Conservation (phyloP, 306 rosid species). For the Comarum palustre region DNA sequence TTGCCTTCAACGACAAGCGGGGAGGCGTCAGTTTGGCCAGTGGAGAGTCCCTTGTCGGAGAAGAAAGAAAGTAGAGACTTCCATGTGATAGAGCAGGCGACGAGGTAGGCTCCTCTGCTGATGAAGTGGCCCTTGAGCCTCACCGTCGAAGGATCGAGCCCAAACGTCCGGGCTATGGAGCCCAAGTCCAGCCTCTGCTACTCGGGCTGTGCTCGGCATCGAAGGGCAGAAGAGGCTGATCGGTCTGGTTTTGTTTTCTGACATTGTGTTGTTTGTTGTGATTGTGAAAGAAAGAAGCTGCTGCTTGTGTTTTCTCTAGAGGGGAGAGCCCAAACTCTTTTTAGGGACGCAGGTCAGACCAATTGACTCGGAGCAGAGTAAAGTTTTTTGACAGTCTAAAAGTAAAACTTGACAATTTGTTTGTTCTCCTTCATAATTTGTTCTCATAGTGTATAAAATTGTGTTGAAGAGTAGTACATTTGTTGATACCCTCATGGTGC, state of each 20-base stretch:
- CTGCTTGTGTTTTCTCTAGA: not conserved
- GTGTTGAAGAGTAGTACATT: no score
- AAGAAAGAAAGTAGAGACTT: constrained; percentile 70
- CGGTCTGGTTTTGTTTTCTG: constrained; percentile 28
- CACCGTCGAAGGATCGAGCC: constrained; percentile 62
- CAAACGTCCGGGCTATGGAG: constrained; percentile 51
- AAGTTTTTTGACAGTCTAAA: no score
- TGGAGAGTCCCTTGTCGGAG: constrained; percentile 54
- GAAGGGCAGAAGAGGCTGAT: constrained; percentile 58
- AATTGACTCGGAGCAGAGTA: no score
- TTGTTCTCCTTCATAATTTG: no score
- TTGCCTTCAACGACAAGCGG: constrained; percentile 61
- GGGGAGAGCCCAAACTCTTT: no score
- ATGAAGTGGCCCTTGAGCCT: constrained; percentile 74
- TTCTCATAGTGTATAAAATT: no score
- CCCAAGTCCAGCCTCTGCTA: constrained; percentile 67
- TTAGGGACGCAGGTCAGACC: no score
- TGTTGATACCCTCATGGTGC: no score
- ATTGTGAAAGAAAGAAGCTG: not conserved
- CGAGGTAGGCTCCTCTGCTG: constrained; percentile 56
- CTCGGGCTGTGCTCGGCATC: constrained; percentile 29
- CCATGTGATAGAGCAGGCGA: constrained; percentile 76
- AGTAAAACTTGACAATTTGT: no score
- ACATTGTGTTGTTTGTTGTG: not conserved
- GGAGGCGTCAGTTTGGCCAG: constrained; percentile 34